Base-by-base conservation (phyloP, 129 eudicot species). In the Cynara cardunculus region DNA sequence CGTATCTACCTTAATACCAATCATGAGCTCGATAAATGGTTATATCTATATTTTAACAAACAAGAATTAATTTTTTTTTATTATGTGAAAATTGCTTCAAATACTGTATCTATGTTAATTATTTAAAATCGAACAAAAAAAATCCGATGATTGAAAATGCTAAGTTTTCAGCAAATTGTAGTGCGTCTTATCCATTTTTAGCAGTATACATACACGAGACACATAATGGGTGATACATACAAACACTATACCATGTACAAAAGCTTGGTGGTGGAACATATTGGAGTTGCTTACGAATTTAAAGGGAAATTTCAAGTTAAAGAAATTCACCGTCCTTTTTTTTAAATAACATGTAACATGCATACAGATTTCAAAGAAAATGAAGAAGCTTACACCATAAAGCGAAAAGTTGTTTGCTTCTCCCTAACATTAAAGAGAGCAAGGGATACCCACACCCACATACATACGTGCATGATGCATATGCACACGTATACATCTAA, bases 321-420 rank as follows among this genome's bases (percentile, higher is more conserved):
- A 46, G 82, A 81, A 75, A 72, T 32, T 41, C 86, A 79, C 71
- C 77, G 64, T 87, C 56, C 56, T 34, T 81, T 25, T 22, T 4
- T 82, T 62, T 59, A 74, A 46, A 1, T 22, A 75, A 59, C 11
- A 82, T 75, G 81, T 22, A 75, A 59, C 11, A 82, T 75, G 81
- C 67, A 75, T 44, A 66, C 28, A 68, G 28, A 53, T 69, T 68
- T 49, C 18, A 75, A 75, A 68, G 44, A 67, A 82, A 67, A 46
- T 10, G 68, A 74, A 81, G 74, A 81, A 82, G 76, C 64, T 30
- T 53, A 69, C 85, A 30, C 61, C 49, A 32, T 46, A 31, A 27
- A 82, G 41, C 65, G 41, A 79, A 78, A 83, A 71, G 78, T 76
- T 76, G 73, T 35, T 77, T 82, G 80, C 85, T 82, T 82, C 69